Evolutionary conservation across 1,284 basidiomycete species (phyloP), one percentile per base, ranked within the genome.

Genomic region (Ganoderma sinense): DNA sequence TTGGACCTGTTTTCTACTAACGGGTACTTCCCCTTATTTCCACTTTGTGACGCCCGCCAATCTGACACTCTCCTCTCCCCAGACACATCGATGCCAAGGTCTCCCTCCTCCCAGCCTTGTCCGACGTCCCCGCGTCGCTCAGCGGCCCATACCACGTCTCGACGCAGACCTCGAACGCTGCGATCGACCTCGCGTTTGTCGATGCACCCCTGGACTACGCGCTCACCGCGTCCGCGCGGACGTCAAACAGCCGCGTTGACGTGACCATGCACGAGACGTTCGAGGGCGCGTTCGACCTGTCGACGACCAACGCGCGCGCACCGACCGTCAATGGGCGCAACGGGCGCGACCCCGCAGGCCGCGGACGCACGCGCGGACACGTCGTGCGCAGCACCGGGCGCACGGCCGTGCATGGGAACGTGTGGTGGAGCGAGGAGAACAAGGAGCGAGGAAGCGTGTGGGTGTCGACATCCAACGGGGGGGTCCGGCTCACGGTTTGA

Each of bases 251-350:
- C 13, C 77, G 72, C 0, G 78, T 81, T 1, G 61, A 73, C n/a
- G 79, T 83, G 10, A 64, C 72, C 39, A 78, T 86, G 7, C 79
- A 83, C 64, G 66, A 74, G 40, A 80, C 85, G 0, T 87, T 80
- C 69, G 84, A 89, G 70, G 88, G 85, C 20, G 69, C 67, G 1
- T 86, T 86, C 75, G 72, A 72, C n/a, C 71, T 82, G 67, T 53
- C 72, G 56, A 80, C 81, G 55, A 62, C 74, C n/a, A 59, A 59
- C 56, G 33, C 31, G 7, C 8, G 31, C 20, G 5, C 16, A 3
- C 31, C 56, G 18, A 20, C 20, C 13, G 56, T 75, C 77, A 3
- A 63, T 78, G 29, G 40, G 77, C 18, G 33, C 48, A 14, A 23
- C 29, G 51, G 26, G 41, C 23, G 36, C 33, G 66, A 67, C 48